Evolutionary conservation across 2,329 filamentous ascomycete species (phyloP), one percentile per base, ranked within the genome.

Genomic region (Parafenestella ontariensis): DNA sequence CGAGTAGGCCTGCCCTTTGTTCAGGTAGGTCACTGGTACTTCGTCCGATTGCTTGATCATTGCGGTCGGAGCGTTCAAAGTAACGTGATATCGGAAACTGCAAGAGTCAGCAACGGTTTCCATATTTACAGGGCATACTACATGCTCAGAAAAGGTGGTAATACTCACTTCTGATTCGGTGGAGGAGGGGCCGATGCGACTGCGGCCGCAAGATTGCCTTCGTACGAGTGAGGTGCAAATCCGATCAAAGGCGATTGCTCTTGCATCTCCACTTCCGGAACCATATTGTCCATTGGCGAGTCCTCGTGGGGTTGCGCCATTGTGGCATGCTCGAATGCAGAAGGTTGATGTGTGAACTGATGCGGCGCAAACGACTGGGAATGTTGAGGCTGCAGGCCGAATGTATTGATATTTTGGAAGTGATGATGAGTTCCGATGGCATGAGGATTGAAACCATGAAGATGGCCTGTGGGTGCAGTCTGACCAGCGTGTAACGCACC

Each of bases 21-120:
- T 99, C 17, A 99, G 84, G 72, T 99, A 99, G 0, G 94, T 97
- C n/a, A 98, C 87, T 0, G 95, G 95, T 21, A 98, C 96, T 74
- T 98, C 94, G 56, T 96, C 90, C 1, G 87, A 78, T 58, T 92
- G 88, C 74, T 90, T 96, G 70, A 96, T 89, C 95, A 98, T 99
- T 7, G 95, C 95, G 0, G 95, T 99, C 3, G 94, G 92, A 1
- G 95, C 94, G 73, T 96, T 96, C 41, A 99, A 78, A 0, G 91
- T 95, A 46, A 91, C 89, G 72, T 95, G 90, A 71, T 91, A 98
- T 36, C 95, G 91, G 71, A 97, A 97, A 58, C 85, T 87, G 60
- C 17, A 8, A 10, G 8, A n/a, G 57, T 75, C 54, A 76, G 71
- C 52, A 53, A 36, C 23, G 41, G 34, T 17, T 24, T 17, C 17